These are phyloP conservation scores for Conticribra weissflogii DNA, from an alignment of 108 stramenopile species.

Conservation along the genomic window DNA sequence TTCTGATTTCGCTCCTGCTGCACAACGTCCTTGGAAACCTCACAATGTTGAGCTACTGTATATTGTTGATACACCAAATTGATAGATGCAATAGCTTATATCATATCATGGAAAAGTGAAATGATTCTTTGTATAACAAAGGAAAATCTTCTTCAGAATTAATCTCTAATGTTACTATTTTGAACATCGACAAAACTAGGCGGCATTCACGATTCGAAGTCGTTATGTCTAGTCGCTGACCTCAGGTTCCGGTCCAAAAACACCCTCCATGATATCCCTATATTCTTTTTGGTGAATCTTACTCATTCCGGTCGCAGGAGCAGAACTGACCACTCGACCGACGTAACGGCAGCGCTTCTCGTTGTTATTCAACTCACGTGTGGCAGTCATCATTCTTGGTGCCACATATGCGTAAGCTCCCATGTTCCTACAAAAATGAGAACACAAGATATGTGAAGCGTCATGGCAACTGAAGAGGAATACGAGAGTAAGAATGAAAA, in stretches of 20 bases:
- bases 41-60: no score
- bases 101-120: no score
- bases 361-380: conserved; percentile 87
- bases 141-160: no score
- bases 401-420: conserved; percentile 92
- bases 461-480: conserved; percentile 8
- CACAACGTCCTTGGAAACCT: no score
- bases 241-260: conserved; percentile 57
- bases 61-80: no score
- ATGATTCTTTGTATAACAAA: no score
- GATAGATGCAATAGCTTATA: no score
- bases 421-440: conserved; percentile 81
- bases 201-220: neutral
- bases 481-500: neutral
- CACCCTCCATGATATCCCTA: conserved; percentile 83
- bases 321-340: conserved; percentile 92
- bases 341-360: conserved; percentile 94
- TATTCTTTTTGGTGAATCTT: conserved; percentile 90
- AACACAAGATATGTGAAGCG: neutral
- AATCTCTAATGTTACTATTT: no score
- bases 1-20: no score
- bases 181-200: no score
- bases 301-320: conserved; percentile 95
- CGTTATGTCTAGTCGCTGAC: neutral
- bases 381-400: conserved; percentile 95